A percentile compares a stretch with the other conserved stretches of the same genome.
These are phyloP conservation scores for Phaeosphaeria sp. DNA, from an alignment of 2,329 filamentous ascomycete genomes.

Conservation along the genomic window DNA sequence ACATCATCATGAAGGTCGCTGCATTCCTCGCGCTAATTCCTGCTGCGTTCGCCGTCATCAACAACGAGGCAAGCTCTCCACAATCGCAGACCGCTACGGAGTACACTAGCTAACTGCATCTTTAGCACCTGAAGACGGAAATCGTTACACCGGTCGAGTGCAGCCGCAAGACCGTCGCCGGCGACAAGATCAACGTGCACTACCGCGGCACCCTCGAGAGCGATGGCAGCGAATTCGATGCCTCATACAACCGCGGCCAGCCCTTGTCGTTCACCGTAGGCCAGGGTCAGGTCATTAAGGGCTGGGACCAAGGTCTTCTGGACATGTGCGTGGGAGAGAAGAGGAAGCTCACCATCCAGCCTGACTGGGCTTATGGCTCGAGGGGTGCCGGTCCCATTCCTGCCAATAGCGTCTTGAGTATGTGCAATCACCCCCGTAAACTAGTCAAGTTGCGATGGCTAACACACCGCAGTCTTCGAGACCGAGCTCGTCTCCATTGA, in stretches of 20 bases:
- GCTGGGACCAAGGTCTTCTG: constrained; percentile 90
- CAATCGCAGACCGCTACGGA: neutral
- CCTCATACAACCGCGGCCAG: constrained; percentile 74
- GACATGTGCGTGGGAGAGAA: constrained; percentile 99
- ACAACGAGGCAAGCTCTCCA: constrained; percentile 33
- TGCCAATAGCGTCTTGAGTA: constrained; percentile 78
- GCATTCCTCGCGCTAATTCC: constrained; percentile 59
- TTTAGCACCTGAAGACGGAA: constrained; percentile 74
- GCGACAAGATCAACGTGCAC: constrained; percentile 85
- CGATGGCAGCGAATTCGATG: constrained; percentile 64
- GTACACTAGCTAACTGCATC: constrained; percentile 18
- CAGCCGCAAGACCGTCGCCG: constrained; percentile 71
- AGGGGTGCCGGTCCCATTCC: constrained; percentile 85
- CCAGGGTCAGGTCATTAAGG: constrained; percentile 88
- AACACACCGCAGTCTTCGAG: constrained; percentile 73
- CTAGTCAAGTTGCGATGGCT: constrained; percentile 10
- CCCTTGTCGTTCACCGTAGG: constrained; percentile 85
- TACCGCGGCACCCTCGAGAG: constrained; percentile 78
- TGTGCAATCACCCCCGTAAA: constrained; percentile 25
- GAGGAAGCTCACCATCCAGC: constrained; percentile 86
- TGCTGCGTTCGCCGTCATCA: constrained; percentile 46
- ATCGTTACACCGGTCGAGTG: constrained; percentile 77
- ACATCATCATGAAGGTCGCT: constrained; percentile 52
- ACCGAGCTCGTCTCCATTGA: constrained; percentile 86
- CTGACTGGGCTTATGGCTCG: constrained; percentile 82